Base-by-base conservation (phyloP, 108 stramenopile genomes). In the Discostella stelligeroides region DNA sequence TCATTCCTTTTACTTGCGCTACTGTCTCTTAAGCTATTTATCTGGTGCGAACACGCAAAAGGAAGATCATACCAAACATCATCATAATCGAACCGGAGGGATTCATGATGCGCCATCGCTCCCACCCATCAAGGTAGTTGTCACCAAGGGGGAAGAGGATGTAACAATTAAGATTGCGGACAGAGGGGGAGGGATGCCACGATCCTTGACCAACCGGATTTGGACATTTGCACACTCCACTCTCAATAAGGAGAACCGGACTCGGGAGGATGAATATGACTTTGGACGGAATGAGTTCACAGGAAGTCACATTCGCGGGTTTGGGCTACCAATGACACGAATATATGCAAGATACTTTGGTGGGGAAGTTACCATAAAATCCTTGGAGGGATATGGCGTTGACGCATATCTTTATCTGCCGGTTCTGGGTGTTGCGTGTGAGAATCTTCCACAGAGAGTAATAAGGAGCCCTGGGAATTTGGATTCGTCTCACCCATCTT, bases 331-430 rank as follows among this genome's bases (percentile, higher is more conserved):
- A 12, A 82, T 99, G 57, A 85, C 95, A 27, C 72, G 99, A 28
- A 94, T 95, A 46, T 98, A 98, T 74, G 98, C 98, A 7, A 85
- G 99, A 24, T 99, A 98, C 78, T 97, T 99, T 67, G 98, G 97
- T 20, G 99, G 99, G 7, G 99, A 99, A 73, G 82, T 99, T 23
- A 89, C 92, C 15, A 68, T 99, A 20, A 97, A 97, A 68, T 88
- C 89, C 8, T 92, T 98, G 92, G 98, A 99, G 63, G 99, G 99
- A n/a, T 98, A 98, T 69, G 99, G 99, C 38, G 85, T 98, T 14
- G 99, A 99, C 88, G 97, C 97, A 0, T 99, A 98, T 58, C 60
- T 99, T 28, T 94, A 99, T 69, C 69, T 98, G 24, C 91, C 94
- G 11, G 72, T 90, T 25, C 76, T 97, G 14, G 96, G 96, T 40